Base-by-base conservation (phyloP, 345 rosid species). In the Salix dunnii region DNA sequence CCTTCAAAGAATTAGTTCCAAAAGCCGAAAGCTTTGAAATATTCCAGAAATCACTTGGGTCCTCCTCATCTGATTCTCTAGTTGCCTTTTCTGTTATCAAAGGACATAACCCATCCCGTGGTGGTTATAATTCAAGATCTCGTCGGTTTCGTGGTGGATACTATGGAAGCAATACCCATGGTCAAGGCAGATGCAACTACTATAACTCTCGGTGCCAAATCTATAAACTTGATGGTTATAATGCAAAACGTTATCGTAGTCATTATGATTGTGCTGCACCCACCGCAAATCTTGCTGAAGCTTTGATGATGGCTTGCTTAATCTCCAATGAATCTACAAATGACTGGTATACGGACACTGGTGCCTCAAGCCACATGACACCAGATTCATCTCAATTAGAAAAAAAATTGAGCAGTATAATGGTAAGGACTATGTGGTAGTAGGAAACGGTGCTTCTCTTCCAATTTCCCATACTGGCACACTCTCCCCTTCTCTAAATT, bases 381-480 rank as follows among this genome's bases (percentile, higher is more conserved):
- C 1, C 1, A 5, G 18, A 7, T 31, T 58, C 11, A 1, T 66
- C 74, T 38, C 35, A 36, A 12, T 53, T 72, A 30, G 68, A 51
- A 68, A 30, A 68, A 30, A 13, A 9, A 9, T 8, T 77, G 72
- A 62, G 72, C 51, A 14, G 0, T 31, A 31, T 31, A 31, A 31
- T 31, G 43, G 70, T 70, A 61, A 70, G 60, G 72, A 71, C 65
- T 46, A 6, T 46, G 53, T 77, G 21, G 65, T 77, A 62, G 66
- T 77, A n/a, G 63, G 71, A 13, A 77, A 77, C 64, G 75, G 71
- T 61, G 51, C 35, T 17, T 46, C 75, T 28, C 36, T 77, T 40
- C 53, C 75, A 21, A 77, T 62, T 28, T 40, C 80, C 65, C 75
- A 71, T 49, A 71, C 65, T 6, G 43, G 69, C 46, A 64, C 38